Percentiles rank a stretch among this genome's conserved stretches.
phyloP scores from a whole-genome alignment of 192 early-diverging fungal genomes.

The Gaertneriomyces semiglobifer region DNA sequence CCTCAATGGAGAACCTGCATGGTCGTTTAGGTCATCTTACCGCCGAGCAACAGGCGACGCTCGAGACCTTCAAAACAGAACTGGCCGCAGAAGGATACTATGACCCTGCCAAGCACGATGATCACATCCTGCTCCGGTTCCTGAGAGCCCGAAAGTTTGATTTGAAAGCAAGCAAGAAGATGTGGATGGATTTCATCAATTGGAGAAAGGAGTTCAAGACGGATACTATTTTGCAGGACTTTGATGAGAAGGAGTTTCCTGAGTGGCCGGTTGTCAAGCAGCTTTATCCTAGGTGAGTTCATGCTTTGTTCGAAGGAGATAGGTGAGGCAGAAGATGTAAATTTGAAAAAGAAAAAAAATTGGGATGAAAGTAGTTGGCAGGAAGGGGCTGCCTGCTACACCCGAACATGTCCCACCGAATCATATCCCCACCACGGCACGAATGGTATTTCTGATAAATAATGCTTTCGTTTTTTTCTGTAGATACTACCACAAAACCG shows the following conservation, averaged over 20 bases:
- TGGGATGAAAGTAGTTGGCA: too few relatives aligned
- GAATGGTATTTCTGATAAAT: too few relatives aligned
- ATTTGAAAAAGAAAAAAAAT: too few relatives aligned
- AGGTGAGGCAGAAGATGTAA: too few relatives aligned
- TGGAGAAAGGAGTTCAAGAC: conserved; percentile 65
- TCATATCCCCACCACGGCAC: too few relatives aligned
- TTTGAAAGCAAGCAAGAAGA: conserved; percentile 60
- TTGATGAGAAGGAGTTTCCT: conserved; percentile 64
- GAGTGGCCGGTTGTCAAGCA: conserved; percentile 47
- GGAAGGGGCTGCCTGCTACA: too few relatives aligned
- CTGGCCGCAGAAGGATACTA: conserved; percentile 54
- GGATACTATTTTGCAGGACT: conserved; percentile 45
- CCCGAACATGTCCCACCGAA: too few relatives aligned
- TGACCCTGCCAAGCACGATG: conserved; percentile 58
- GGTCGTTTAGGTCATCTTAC: conserved; percentile 63
- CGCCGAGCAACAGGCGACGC: conserved; percentile 50
- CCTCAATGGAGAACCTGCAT: conserved; percentile 12
- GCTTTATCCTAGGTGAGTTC: conserved; percentile 15
- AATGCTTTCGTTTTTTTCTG: conserved; percentile 41
- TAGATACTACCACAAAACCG: conserved; percentile 83
- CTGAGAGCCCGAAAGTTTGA: conserved; percentile 72
- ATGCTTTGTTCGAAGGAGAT: too few relatives aligned
- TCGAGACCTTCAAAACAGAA: conserved; percentile 58
- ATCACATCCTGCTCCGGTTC: conserved; percentile 68
- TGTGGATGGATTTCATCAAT: conserved; percentile 65